Evolutionary conservation across 75 land plant genomes (phyloP), one percentile per base, ranked within the genome.

Genomic region (Cryptomeria japonica): DNA sequence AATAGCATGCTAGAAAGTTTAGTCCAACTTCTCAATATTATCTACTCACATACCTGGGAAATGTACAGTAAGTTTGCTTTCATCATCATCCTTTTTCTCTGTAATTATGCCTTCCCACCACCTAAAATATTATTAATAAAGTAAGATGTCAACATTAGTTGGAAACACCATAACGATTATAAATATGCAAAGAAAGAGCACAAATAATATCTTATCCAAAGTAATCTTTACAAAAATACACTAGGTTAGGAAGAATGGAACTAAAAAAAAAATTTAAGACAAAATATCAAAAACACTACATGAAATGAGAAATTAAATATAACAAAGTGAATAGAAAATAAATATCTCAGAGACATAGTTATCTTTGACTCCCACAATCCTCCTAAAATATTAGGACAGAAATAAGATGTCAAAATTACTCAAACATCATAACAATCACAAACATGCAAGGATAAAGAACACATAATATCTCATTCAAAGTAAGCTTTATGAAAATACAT

Each of bases 71-170:
- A 93, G 87, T 44, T 90, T 88, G 83, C 93, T 92, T 56, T 91
- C 94, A 93, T 97, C 99, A 32, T 92, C 93, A 28, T 91, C 88
- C 55, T 84, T 89, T 86, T 90, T 90, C 46, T 90, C 94, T 39
- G 86, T 88, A 36, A 98, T 87, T 80, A 94, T 82, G 18, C 97
- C 99, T 93, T 96, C 97, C 92, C 95, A 87, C 99, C 99, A 98
- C 91, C 99, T 98, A 96, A 61, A 84, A 88, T 46, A 46, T 58
- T n/a, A 84, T 34, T 32, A 80, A 12, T n/a, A 31, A 5, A 32
- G n/a, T 22, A 44, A 46, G 51, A 46, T n/a, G 32, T 44, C 8
- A 73, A 39, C 4, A 37, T 32, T 39, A 68, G 25, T 28, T 86
- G 12, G 51, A 49, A 49, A 49, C 12, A 49, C 51, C 12, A 11